Evolutionary conservation across 2,329 filamentous ascomycete species (phyloP).

Genomic region (Pseudogymnoascus destructans): DNA sequence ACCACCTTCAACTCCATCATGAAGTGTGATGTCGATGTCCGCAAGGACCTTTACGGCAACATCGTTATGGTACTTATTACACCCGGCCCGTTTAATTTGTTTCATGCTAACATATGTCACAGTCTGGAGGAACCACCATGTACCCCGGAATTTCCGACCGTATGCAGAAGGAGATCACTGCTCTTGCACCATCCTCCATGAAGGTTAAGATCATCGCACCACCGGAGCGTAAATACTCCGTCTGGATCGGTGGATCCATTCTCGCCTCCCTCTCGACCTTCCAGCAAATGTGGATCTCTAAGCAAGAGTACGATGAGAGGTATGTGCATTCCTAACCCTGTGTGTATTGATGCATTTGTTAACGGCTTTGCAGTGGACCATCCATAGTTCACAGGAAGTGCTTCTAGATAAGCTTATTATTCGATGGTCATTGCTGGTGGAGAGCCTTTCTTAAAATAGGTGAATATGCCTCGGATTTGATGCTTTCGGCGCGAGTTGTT

Average conservation of each 20-base stretch:
- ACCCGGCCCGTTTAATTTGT: not conserved
- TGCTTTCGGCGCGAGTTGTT: slow-evolving; percentile 22
- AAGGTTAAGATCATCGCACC: slow-evolving; percentile 99
- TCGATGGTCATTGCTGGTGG: not conserved
- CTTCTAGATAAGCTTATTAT: slow-evolving; percentile 67
- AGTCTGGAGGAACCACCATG: slow-evolving; percentile 99
- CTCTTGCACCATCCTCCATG: slow-evolving; percentile 98
- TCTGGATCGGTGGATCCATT: slow-evolving; percentile 99
- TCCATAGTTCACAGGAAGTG: slow-evolving; percentile 99
- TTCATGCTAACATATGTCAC: slow-evolving; percentile 16
- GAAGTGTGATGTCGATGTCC: slow-evolving; percentile 99
- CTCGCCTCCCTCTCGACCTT: slow-evolving; percentile 98
- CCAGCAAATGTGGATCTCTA: slow-evolving; percentile 99
- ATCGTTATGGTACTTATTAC: slow-evolving; percentile 87
- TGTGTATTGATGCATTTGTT: not conserved
- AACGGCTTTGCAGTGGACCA: slow-evolving; percentile 89
- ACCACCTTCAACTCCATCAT: slow-evolving; percentile 99
- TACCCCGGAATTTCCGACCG: slow-evolving; percentile 99
- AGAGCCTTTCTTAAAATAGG: slow-evolving; percentile 20
- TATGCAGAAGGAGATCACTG: slow-evolving; percentile 99
- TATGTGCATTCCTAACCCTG: not conserved
- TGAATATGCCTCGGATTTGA: slow-evolving; percentile 25
- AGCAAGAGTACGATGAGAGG: slow-evolving; percentile 73
- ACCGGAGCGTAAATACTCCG: slow-evolving; percentile 99
- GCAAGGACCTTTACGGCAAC: slow-evolving; percentile 99